Evolutionary conservation across 2,329 filamentous ascomycete species (phyloP).

Genomic region (Pyricularia grisea): DNA sequence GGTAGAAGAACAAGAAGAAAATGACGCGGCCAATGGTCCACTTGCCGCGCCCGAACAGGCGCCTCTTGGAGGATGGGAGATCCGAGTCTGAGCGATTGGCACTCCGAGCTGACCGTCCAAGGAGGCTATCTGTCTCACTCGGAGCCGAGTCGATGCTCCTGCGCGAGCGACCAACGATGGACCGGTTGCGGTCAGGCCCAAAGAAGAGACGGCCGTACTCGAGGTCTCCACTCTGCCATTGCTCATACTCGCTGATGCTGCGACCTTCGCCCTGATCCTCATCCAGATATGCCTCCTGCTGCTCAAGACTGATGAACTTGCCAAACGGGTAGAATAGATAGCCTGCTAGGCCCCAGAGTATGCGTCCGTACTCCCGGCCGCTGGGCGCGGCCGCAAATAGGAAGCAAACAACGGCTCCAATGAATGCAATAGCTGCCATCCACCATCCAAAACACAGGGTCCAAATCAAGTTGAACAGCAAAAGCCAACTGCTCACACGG

Average conservation of each 20-base stretch:
- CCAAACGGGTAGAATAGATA: constrained; percentile 97
- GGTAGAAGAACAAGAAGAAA: constrained; percentile 96
- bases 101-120: constrained; percentile 52
- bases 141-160: constrained; percentile 78
- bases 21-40: constrained; percentile 93
- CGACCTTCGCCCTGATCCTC: constrained; percentile 93
- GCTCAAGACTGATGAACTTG: constrained; percentile 86
- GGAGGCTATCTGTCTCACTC: constrained; percentile 81
- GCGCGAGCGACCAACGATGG: constrained; percentile 76
- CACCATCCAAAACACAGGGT: constrained; percentile 93
- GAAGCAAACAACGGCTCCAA: constrained; percentile 71
- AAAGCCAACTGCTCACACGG: constrained; percentile 72
- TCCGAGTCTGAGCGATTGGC: constrained; percentile 29
- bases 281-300: constrained; percentile 87
- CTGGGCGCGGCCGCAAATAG: constrained; percentile 71
- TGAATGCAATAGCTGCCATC: constrained; percentile 68
- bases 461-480: constrained; percentile 86
- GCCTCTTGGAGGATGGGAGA: constrained; percentile 54
- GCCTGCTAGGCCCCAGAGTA: constrained; percentile 73
- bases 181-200: constrained; percentile 68
- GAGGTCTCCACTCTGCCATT: constrained; percentile 96
- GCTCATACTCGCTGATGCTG: constrained; percentile 97
- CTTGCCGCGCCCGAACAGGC: constrained; percentile 87
- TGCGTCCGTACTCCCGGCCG: constrained; percentile 73
- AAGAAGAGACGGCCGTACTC: constrained; percentile 96